Conservation (phyloP, 352 stramenopile species). For the Pythium utonaiense region DNA sequence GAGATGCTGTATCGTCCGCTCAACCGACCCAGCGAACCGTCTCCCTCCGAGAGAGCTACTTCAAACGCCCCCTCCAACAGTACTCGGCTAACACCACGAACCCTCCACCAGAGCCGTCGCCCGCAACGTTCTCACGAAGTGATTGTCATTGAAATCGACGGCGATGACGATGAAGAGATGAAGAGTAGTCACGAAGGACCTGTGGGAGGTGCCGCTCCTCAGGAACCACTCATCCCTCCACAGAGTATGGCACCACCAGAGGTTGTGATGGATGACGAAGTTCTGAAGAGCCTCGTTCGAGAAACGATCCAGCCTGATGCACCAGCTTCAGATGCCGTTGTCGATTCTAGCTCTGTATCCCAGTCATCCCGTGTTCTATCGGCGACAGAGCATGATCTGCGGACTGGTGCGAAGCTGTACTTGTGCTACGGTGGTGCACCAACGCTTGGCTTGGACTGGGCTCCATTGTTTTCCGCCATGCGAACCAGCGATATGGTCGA, state of each 20-base stretch:
- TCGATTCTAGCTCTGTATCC: background rate
- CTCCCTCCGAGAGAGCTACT: too few relatives aligned
- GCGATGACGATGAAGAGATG: slow-evolving; percentile 26
- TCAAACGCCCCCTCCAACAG: background rate
- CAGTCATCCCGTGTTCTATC: background rate
- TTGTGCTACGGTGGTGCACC: slow-evolving; percentile 57
- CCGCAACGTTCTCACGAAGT: slow-evolving; percentile 29
- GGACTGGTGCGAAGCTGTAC: slow-evolving; percentile 47
- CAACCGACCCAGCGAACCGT: slow-evolving; percentile 22
- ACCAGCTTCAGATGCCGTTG: background rate
- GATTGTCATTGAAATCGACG: slow-evolving; percentile 72
- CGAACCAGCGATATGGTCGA: slow-evolving; percentile 40
- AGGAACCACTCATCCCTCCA: background rate
- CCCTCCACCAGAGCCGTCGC: background rate
- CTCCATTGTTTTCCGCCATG: slow-evolving; percentile 32
- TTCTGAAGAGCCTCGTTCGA: background rate
- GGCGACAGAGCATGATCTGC: slow-evolving; percentile 38
- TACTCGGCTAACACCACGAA: background rate
- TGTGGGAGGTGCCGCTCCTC: background rate
- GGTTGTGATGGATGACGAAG: slow-evolving; percentile 14
- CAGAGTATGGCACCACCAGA: slow-evolving; percentile 37
- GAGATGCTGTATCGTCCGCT: slow-evolving; percentile 22
- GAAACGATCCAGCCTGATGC: background rate
- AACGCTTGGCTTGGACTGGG: slow-evolving; percentile 45
- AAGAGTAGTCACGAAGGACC: background rate